These are phyloP conservation scores for Eucalyptus regnans DNA, from an alignment of 345 rosid genomes.

Conservation along the genomic window DNA sequence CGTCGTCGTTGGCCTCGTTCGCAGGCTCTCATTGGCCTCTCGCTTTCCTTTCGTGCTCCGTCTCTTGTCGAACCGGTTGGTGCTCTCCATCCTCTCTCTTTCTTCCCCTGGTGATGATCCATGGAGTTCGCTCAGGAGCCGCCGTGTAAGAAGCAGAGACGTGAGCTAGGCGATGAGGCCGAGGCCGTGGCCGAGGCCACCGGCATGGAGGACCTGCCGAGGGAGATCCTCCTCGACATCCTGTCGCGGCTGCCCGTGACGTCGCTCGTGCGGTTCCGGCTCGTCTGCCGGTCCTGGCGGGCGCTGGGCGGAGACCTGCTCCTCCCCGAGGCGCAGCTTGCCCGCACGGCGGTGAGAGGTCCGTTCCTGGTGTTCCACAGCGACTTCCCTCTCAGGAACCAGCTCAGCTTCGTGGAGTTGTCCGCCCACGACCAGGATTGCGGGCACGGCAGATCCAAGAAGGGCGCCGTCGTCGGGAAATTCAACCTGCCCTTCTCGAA, in stretches of 20 bases:
- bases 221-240: slow-evolving; percentile 10
- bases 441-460: neutral
- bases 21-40: neutral
- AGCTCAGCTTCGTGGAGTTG: slow-evolving; percentile 22
- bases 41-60: neutral
- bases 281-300: slow-evolving; percentile 26
- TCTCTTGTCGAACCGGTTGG: neutral
- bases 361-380: slow-evolving; percentile 31
- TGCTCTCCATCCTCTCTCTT: neutral
- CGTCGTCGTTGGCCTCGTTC: neutral
- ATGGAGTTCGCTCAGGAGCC: neutral
- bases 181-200: neutral
- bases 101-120: neutral
- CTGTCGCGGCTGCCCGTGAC: slow-evolving; percentile 16
- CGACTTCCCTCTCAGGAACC: slow-evolving; percentile 22
- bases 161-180: neutral
- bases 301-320: slow-evolving; percentile 4
- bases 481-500: slow-evolving; percentile 11
- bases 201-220: slow-evolving; percentile 11
- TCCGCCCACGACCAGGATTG: neutral
- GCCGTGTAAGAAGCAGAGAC: neutral
- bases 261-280: slow-evolving; percentile 18
- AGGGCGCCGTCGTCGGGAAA: slow-evolving; percentile 1
- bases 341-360: neutral
- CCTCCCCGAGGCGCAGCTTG: slow-evolving; percentile 1